Conservation (phyloP, 495 filamentous ascomycete genomes). For the Tetracladium setigerum region DNA sequence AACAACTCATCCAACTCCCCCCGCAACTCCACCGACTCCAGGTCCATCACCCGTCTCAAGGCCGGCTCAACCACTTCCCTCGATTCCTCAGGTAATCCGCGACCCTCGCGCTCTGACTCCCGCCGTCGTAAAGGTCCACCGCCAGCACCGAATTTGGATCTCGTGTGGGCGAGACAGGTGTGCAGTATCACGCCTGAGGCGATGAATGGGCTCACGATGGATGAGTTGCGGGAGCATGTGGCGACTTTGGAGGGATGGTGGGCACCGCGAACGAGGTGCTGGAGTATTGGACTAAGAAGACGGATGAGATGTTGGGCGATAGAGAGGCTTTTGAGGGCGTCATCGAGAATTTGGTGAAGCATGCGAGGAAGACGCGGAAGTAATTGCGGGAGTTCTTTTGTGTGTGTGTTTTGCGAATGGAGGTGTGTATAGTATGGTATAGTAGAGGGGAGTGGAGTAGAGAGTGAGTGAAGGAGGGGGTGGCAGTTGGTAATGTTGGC, state of each 20-base stretch:
- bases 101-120: conserved; percentile 32
- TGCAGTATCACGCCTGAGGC: conserved; percentile 81
- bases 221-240: conserved; percentile 71
- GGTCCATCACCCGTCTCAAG: conserved; percentile 42
- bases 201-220: conserved; percentile 62
- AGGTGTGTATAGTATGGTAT: no score
- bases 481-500: no score
- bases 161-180: conserved; percentile 67
- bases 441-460: no score
- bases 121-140: conserved; percentile 48
- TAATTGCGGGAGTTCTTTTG: no score
- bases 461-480: no score
- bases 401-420: no score
- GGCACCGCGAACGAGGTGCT: conserved; percentile 65
- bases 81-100: conserved; percentile 39
- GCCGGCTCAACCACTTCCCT: conserved; percentile 45
- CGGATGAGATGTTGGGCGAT: conserved; percentile 78
- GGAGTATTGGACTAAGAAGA: conserved; percentile 81
- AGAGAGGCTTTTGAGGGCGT: conserved; percentile 96
- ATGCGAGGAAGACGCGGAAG: conserved; percentile 83
- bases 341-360: conserved; percentile 95
- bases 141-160: conserved; percentile 67
- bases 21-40: conserved; percentile 43
- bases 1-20: conserved; percentile 24
- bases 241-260: conserved; percentile 59